phyloP scores from a whole-genome alignment of 768 basidiomycete genomes.

The Cystobasidium onofrii region DNA sequence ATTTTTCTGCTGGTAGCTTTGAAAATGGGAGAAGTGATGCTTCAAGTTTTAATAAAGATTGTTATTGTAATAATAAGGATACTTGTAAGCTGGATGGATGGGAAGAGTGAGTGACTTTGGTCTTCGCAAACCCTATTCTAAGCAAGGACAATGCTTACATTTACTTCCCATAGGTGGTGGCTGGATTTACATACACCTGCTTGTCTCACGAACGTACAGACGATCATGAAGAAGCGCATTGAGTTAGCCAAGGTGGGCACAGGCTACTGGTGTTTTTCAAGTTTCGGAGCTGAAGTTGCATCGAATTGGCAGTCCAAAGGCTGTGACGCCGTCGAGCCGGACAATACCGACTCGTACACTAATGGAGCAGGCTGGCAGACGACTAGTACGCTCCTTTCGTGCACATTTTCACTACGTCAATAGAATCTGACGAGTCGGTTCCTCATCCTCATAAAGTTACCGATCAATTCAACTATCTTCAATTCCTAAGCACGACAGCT shows the following conservation, averaged over 20 bases:
- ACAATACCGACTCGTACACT: conserved; percentile 25
- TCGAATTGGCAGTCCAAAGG: conserved; percentile 28
- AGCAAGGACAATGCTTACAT: neutral
- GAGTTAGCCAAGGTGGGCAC: conserved; percentile 22
- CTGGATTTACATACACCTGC: conserved; percentile 7
- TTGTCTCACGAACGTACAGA: conserved; percentile 15
- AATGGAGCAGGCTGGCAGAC: conserved; percentile 23
- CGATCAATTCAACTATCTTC: conserved; percentile 17
- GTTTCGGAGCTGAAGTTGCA: no score
- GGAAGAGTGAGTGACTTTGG: conserved; percentile 6
- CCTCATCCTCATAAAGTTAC: neutral
- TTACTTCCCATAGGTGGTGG: neutral
- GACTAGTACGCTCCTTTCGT: neutral
- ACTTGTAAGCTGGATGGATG: conserved; percentile 27
- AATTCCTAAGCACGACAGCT: conserved; percentile 7
- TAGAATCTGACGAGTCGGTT: neutral
- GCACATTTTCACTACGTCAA: neutral
- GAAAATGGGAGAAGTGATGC: conserved; percentile 10
- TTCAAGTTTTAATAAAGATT: neutral
- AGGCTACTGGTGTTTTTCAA: no score
- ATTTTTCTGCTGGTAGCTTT: conserved; percentile 25
- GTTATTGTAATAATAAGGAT: conserved; percentile 20
- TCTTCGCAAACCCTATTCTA: neutral
- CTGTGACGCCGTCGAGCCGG: conserved; percentile 25
- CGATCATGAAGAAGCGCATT: conserved; percentile 15